Evolutionary conservation across 768 basidiomycete genomes (phyloP).

Genomic region (Naganishia vishniacii): DNA sequence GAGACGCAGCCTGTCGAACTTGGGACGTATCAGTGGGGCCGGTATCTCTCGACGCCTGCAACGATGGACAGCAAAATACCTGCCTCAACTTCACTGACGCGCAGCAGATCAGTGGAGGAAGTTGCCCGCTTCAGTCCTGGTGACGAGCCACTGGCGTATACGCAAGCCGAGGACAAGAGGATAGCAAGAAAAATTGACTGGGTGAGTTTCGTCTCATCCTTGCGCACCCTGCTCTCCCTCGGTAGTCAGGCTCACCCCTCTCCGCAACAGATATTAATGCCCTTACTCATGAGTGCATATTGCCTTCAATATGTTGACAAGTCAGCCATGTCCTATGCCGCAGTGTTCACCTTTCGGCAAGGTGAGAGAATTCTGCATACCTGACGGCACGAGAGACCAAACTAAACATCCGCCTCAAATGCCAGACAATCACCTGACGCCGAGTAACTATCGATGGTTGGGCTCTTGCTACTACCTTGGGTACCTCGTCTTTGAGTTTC

Average conservation of each 20-base stretch:
- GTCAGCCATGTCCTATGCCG: slow-evolving; percentile 38
- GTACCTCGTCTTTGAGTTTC: slow-evolving; percentile 36
- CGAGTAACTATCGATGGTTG: slow-evolving; percentile 33
- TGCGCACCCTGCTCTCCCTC: not conserved
- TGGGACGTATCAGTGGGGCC: not conserved
- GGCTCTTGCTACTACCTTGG: slow-evolving; percentile 35
- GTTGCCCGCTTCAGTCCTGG: not conserved
- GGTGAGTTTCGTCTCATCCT: slow-evolving; percentile 21
- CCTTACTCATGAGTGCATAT: slow-evolving; percentile 34
- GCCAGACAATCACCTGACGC: slow-evolving; percentile 29
- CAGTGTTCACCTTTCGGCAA: slow-evolving; percentile 33
- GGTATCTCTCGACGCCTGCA: not conserved
- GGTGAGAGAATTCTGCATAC: not conserved
- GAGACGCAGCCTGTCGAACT: not conserved
- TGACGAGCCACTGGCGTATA: slow-evolving; percentile 9
- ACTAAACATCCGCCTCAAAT: too few species aligned
- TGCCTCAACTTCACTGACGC: not conserved
- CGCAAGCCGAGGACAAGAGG: slow-evolving; percentile 28
- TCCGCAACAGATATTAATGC: slow-evolving; percentile 27
- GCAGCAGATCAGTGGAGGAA: not conserved
- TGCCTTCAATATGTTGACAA: slow-evolving; percentile 36
- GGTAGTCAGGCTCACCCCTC: not conserved
- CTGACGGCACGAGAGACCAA: too few species aligned
- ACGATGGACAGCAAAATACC: not conserved
- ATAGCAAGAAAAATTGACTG: slow-evolving; percentile 33